Evolutionary conservation across 352 stramenopile species (phyloP), one percentile per base, ranked within the genome.

Genomic region (Globisporangium solare): DNA sequence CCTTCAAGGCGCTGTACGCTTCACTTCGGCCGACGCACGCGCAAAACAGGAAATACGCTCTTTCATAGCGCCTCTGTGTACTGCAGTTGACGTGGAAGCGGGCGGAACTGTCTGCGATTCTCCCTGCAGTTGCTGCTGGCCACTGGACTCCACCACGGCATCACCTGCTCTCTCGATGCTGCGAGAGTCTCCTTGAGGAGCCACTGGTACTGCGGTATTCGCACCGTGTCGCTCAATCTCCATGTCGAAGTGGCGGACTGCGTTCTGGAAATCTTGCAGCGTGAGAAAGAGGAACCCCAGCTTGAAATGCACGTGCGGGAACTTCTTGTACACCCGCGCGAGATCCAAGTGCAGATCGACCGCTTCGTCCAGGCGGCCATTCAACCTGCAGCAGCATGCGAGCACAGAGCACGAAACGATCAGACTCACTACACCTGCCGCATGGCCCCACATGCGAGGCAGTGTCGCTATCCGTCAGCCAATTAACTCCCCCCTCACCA

Each of bases 271-370:
- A 54, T 85, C 69, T 17, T 76, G 53, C 3, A 70, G 45, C 6
- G 59, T 47, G 18, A 82, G 64, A 21, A 68, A 82, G 12, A 85
- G 59, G 35, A 66, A 82, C 1, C 70, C 74, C 24, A 85, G 63
- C 58, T 85, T 85, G 58, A 85, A 85, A 60, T 82, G 72, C 4
- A 79, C 73, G 51, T 85, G 72, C 15, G 72, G 70, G 6, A 73
- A 74, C 13, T 60, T 52, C 17, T 56, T 61, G 39, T 77, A 70
- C 39, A 69, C 63, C 42, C 66, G 63, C 13, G 63, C 70, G 40
- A 83, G 59, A 41, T 79, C 70, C 51, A 60, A 51, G 43, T 83
- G 79, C 20, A 83, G 68, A 6, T 83, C 73, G 56, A 79, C 70
- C 0, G 70, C 73, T 35, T 83, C 73, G 32, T 66, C 68, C 10